These are phyloP conservation scores for Rhypophila decipiens DNA, from an alignment of 495 filamentous ascomycete genomes.

Conservation along the genomic window DNA sequence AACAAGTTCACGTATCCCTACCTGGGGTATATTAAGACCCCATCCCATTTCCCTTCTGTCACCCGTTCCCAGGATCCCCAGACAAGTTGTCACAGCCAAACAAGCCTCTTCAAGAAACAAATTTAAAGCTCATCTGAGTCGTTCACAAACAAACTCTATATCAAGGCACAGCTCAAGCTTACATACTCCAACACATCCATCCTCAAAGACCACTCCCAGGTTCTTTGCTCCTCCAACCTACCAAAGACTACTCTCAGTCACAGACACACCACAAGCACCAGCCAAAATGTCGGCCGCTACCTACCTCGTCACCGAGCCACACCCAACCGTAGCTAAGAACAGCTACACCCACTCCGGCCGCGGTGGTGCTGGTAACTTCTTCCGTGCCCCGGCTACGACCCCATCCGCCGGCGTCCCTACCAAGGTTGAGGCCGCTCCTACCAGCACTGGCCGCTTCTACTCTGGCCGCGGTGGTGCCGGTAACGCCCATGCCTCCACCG, in stretches of 20 bases:
- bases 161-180: not conserved
- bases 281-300: conserved; percentile 47
- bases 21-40: conserved; percentile 13
- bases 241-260: not conserved
- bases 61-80: not conserved
- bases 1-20: too few relatives aligned
- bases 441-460: conserved; percentile 50
- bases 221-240: not conserved
- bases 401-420: conserved; percentile 33
- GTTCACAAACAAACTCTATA: not conserved
- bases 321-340: conserved; percentile 62
- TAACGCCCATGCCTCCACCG: conserved; percentile 63
- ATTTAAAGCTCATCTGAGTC: not conserved
- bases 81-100: not conserved
- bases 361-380: conserved; percentile 83
- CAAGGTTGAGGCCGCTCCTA: conserved; percentile 9
- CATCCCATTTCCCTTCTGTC: conserved; percentile 4
- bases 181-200: not conserved
- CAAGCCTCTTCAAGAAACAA: too few relatives aligned
- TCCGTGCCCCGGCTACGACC: conserved; percentile 60
- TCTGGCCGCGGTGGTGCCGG: conserved; percentile 86
- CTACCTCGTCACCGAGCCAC: conserved; percentile 75
- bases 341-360: conserved; percentile 71
- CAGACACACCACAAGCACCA: conserved; percentile 15
- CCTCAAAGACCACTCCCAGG: not conserved